Base-by-base conservation (phyloP, 148 eudicot species). In the Camellia granthamiana region DNA sequence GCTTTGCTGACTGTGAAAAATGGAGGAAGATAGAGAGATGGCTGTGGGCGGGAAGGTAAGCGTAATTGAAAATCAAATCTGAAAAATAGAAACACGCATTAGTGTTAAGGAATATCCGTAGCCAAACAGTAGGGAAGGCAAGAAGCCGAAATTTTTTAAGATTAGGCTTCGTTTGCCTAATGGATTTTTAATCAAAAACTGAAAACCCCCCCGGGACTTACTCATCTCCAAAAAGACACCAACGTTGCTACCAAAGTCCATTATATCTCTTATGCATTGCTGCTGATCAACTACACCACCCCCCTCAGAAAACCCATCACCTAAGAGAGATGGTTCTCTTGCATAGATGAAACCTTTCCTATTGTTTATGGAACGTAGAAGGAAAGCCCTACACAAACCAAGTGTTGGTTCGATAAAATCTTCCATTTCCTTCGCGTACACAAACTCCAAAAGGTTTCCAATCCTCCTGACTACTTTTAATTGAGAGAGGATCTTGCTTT, bases 321-420 rank as follows among this genome's bases (percentile, higher is more conserved):
- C 81, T 76, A 94, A 74, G n/a, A 92, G 91, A 69, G 81, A 73
- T 5, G 92, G 95, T 74, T 89, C 91, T 80, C 87, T 89, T 21
- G 88, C 65, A 77, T 85, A 80, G 62, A 69, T 72, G 65, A 79
- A 86, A 12, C 85, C 90, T 63, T 85, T 86, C 76, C 81, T 81
- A 78, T 72, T 83, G 75, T 62, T 75, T 19, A 80, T 83, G 19
- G 94, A 88, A 43, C 98, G 90, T 41, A 94, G 83, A 83, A 94
- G 97, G 79, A 94, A 90, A 62, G 93, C 94, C 80, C 90, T 89
- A 65, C 94, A 94, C 77, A 94, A 73, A 78, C 92, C 85, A 15
- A 94, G 91, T 59, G 98, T 89, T 62, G 98, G 98, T 80, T 92
- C 98, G 72, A 92, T 83, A 81, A 92, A 94, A 82, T 92, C 98